phyloP scores from a whole-genome alignment of 352 stramenopile genomes.

The Blastocystis sp. region DNA sequence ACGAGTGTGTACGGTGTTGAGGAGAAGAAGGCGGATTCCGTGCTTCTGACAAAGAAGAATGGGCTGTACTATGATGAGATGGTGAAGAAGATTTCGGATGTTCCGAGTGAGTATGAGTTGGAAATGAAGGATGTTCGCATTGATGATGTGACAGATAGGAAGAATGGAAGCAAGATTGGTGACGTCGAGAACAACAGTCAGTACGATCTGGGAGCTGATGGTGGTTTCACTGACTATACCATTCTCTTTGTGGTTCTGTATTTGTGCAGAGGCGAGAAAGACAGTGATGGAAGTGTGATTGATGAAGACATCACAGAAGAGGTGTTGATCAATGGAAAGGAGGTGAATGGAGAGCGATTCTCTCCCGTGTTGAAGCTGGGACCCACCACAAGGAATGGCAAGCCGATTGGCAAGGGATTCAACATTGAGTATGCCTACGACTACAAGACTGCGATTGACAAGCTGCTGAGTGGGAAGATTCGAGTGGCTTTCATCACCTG shows the following conservation, averaged over 20 bases:
- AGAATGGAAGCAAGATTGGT: background rate
- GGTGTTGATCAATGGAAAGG: background rate
- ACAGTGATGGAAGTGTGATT: background rate
- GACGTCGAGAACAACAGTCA: background rate
- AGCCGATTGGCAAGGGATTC: conserved; percentile 43
- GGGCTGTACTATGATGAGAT: background rate
- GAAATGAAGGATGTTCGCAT: background rate
- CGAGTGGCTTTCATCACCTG: conserved; percentile 30
- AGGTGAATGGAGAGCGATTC: background rate
- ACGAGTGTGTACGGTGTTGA: conserved; percentile 4
- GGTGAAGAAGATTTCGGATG: background rate
- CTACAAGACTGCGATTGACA: conserved; percentile 49
- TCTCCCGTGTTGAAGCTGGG: conserved; percentile 19
- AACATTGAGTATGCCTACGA: conserved; percentile 51
- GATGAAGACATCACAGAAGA: conserved; percentile 15
- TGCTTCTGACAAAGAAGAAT: background rate
- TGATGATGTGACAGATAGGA: background rate
- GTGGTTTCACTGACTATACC: conserved; percentile 25
- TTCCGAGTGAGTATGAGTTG: background rate
- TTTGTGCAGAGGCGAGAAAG: conserved; percentile 19
- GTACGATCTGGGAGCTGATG: conserved; percentile 55
- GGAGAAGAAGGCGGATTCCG: background rate
- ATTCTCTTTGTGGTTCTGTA: conserved; percentile 65
- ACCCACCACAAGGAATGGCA: background rate
- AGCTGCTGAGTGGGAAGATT: conserved; percentile 13